Evolutionary conservation across 306 rosid genomes (phyloP).

Genomic region (Fragaria iinumae): DNA sequence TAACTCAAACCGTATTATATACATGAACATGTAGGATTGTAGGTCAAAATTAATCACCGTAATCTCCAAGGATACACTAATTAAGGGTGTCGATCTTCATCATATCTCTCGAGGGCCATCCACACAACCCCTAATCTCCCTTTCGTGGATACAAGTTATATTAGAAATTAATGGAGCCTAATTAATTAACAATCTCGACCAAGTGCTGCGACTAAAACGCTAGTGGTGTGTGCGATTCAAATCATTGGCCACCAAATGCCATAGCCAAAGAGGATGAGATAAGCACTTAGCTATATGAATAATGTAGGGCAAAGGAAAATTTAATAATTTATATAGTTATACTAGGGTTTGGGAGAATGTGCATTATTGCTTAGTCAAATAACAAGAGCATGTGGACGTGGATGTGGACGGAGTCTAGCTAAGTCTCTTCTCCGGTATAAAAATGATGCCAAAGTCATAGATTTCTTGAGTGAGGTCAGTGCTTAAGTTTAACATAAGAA

Average conservation of each 20-base stretch:
- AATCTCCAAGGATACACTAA: slow-evolving; percentile 21
- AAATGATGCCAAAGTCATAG: slow-evolving; percentile 14
- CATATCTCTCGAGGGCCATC: slow-evolving; percentile 32
- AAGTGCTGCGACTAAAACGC: slow-evolving; percentile 1
- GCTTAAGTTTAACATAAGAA: neutral
- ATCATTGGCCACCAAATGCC: neutral
- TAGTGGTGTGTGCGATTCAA: slow-evolving; percentile 16
- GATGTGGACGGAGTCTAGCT: slow-evolving; percentile 53
- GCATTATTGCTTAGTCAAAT: slow-evolving; percentile 30
- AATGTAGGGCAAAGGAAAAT: neutral
- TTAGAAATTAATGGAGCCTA: neutral
- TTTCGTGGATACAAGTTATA: neutral
- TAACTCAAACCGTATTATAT: neutral
- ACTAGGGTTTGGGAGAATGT: slow-evolving; percentile 22
- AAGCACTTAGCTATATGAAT: neutral
- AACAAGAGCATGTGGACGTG: slow-evolving; percentile 12
- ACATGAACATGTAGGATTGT: neutral
- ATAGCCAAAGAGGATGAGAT: slow-evolving; percentile 10
- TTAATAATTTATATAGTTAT: neutral
- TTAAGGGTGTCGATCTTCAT: slow-evolving; percentile 31
- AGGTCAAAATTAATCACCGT: neutral
- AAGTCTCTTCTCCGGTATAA: slow-evolving; percentile 20
- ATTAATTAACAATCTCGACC: neutral
- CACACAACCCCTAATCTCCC: slow-evolving; percentile 1
- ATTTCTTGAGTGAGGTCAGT: slow-evolving; percentile 27